phyloP scores from a whole-genome alignment of 768 basidiomycete species.

The Pulveroboletus sp. region DNA sequence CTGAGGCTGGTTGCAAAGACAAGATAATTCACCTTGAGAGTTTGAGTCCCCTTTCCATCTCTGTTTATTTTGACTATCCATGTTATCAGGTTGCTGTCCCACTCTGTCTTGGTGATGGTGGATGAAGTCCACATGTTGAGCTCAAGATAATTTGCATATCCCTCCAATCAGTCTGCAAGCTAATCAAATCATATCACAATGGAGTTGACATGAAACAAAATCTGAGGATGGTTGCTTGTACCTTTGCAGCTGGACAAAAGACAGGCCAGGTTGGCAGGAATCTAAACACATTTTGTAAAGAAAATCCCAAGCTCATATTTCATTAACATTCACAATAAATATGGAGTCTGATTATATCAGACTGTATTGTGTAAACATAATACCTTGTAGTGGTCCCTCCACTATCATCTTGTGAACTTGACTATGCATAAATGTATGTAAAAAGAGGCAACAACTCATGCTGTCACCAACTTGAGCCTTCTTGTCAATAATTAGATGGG shows the following conservation, averaged over 20 bases:
- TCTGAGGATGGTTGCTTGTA: slow-evolving; percentile 3
- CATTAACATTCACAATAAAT: slow-evolving; percentile 38
- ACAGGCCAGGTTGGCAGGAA: slow-evolving; percentile 57
- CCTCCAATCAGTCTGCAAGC: slow-evolving; percentile 67
- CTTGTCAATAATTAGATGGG: slow-evolving; percentile 53
- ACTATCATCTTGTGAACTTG: slow-evolving; percentile 22
- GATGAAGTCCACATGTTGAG: slow-evolving; percentile 61
- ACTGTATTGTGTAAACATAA: slow-evolving; percentile 53
- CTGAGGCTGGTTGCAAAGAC: slow-evolving; percentile 54
- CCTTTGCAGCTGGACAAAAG: slow-evolving; percentile 48
- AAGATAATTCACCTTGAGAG: slow-evolving; percentile 44
- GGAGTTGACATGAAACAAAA: not conserved
- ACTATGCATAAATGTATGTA: too few relatives aligned
- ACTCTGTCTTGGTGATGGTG: slow-evolving; percentile 34
- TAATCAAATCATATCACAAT: slow-evolving; percentile 16
- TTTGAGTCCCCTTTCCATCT: slow-evolving; percentile 29
- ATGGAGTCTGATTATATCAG: slow-evolving; percentile 55
- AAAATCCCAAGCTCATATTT: not conserved
- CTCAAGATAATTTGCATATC: slow-evolving; percentile 54
- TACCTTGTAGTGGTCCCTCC: slow-evolving; percentile 56
- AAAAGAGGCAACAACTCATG: slow-evolving; percentile 9
- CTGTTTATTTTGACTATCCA: slow-evolving; percentile 46
- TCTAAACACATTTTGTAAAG: slow-evolving; percentile 22
- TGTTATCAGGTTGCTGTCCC: slow-evolving; percentile 34
- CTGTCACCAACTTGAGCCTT: slow-evolving; percentile 48